A percentile compares a stretch with the other conserved stretches of the same genome.
Conservation (phyloP, 1,284 basidiomycete genomes). For the Neotropicomus parvogracilis region DNA sequence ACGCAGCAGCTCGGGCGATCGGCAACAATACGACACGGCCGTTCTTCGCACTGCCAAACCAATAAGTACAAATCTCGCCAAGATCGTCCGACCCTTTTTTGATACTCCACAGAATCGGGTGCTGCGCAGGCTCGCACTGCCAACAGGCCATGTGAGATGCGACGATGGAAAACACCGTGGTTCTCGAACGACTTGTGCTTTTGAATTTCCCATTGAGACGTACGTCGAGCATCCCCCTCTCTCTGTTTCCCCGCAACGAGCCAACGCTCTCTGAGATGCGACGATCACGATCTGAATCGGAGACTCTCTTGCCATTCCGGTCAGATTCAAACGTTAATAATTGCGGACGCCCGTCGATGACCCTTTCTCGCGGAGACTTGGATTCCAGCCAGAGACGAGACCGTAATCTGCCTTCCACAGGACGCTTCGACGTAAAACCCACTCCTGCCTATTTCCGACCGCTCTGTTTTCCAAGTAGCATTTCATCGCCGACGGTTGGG, state of each 20-base stretch:
- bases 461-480: background rate
- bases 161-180: background rate
- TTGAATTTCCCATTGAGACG: background rate
- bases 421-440: conserved; percentile 10
- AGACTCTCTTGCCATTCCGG: background rate
- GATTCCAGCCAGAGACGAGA: background rate
- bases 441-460: conserved; percentile 13
- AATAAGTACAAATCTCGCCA: too few species aligned
- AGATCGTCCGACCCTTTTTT: background rate
- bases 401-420: background rate
- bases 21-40: too few species aligned
- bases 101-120: background rate
- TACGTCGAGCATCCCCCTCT: background rate
- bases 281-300: background rate
- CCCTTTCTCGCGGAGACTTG: conserved; percentile 7
- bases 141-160: background rate
- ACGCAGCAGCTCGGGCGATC: too few species aligned
- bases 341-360: background rate
- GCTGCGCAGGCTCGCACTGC: background rate
- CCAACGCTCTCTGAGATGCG: background rate
- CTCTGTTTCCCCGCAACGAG: background rate
- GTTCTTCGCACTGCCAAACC: too few species aligned
- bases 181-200: background rate
- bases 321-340: background rate
- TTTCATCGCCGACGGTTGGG: background rate